These are phyloP conservation scores for Pleomassaria siparia DNA, from an alignment of 2,329 filamentous ascomycete genomes.

Conservation along the genomic window DNA sequence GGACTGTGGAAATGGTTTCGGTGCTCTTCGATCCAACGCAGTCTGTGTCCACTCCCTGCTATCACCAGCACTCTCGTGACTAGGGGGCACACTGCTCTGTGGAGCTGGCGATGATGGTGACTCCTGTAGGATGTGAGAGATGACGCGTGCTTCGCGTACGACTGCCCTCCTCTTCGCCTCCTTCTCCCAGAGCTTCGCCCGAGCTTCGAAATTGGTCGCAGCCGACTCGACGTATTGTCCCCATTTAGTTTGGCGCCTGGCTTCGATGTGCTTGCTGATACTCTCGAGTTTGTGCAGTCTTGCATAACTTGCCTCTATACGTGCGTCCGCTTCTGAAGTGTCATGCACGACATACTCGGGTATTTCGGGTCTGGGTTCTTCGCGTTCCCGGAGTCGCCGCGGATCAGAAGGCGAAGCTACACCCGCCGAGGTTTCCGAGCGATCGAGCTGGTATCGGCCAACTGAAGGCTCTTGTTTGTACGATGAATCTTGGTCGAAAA, in stretches of 20 bases:
- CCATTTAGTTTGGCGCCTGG: no score
- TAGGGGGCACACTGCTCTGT: neutral
- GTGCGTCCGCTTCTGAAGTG: neutral
- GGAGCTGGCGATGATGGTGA: constrained; percentile 1
- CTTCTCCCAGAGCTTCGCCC: neutral
- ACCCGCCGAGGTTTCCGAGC: constrained; percentile 17
- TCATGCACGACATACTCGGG: neutral
- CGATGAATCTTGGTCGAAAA: constrained; percentile 1
- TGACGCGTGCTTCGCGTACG: constrained; percentile 21
- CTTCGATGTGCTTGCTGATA: no score
- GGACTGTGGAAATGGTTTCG: neutral
- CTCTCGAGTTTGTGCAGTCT: no score
- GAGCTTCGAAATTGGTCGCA: no score
- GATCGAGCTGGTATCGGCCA: constrained; percentile 10
- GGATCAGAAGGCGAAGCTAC: constrained; percentile 37
- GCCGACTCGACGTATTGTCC: neutral
- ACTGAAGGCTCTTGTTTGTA: neutral
- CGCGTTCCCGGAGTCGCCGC: constrained; percentile 25
- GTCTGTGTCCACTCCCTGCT: constrained; percentile 30
- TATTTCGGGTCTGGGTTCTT: constrained; percentile 6
- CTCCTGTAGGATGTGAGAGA: constrained; percentile 25
- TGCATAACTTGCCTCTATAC: no score
- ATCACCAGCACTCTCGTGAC: neutral
- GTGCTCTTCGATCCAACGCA: constrained; percentile 14
- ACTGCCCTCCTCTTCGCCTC: constrained; percentile 8